Evolutionary conservation across 192 early-diverging fungal genomes (phyloP), one percentile per base, ranked within the genome.

Genomic region (Rhizophagus sp.): DNA sequence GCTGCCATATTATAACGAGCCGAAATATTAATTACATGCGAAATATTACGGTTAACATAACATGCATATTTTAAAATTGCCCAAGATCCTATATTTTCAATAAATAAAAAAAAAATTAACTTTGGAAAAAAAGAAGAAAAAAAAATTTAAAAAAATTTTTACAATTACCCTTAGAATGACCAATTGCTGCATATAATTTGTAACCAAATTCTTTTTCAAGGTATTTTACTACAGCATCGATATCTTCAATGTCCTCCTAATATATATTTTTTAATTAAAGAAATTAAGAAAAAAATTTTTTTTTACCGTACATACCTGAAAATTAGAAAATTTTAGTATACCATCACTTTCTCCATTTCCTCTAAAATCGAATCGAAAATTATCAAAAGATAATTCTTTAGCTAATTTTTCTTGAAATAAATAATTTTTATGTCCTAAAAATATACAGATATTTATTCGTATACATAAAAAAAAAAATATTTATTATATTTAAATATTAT

Each of bases 341-440:
- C 84, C 84, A 62, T 79, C 75, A 50, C 82, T 83, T 10, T 85
- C 77, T 25, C 82, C 84, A 73, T 81, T 79, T n/a, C 84, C 84
- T n/a, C 83, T 36, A 57, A 86, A 82, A 78, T 84, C 83, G 39
- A 86, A 82, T 69, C 85, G 81, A 78, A 82, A 84, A 44, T 30
- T 83, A 36, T 82, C 68, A 73, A 78, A 84, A 13, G 83, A 81
- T 24, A 86, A 62, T 36, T 74, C 27, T 39, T 84, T 36, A 17
- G 85, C 83, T 66, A 86, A 78, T 12, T 66, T 8, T 61, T 34
- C 75, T 79, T 84, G 85, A 41, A 76, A 86, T 11, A 86, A 47
- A 68, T 81, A 81, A 36, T 86, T 80, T 76, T 82, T 86, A 68
- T 86, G 81, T 10, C 83, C 85, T 86, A 68, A 36, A 25, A 13